Conservation (phyloP, 1,139 yeast genomes). For the Taphrina wiesneri region DNA sequence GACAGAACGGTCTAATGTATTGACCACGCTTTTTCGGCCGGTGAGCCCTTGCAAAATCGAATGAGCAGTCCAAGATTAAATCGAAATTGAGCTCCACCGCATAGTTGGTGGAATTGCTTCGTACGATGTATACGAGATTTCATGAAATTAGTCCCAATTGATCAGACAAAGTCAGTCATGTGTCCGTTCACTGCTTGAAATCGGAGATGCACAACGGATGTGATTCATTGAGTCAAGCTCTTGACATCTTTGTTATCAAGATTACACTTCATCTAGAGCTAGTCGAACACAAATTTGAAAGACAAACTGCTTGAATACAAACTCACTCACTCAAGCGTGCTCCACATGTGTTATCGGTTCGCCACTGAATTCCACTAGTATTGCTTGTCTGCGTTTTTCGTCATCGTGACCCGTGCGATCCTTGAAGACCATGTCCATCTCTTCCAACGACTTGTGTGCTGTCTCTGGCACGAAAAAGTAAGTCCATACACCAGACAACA, state of each 20-base stretch:
- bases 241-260: too few relatives aligned
- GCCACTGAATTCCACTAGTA: not conserved
- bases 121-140: not conserved
- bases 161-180: too few relatives aligned
- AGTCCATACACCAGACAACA: conserved; percentile 45
- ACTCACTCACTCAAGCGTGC: not conserved
- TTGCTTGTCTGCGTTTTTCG: conserved; percentile 24
- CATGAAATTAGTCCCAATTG: too few relatives aligned
- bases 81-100: conserved; percentile 14
- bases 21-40: not conserved
- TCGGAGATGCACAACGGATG: too few relatives aligned
- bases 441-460: conserved; percentile 59
- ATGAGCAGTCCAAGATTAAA: conserved; percentile 27
- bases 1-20: not conserved
- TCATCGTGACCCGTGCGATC: conserved; percentile 32
- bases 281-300: too few relatives aligned
- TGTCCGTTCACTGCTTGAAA: too few relatives aligned
- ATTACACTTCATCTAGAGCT: too few relatives aligned
- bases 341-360: not conserved
- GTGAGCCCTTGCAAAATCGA: conserved; percentile 11
- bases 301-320: too few relatives aligned
- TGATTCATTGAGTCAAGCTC: too few relatives aligned
- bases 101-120: not conserved
- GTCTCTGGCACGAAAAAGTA: conserved; percentile 60
- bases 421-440: conserved; percentile 56